Conservation (phyloP, 345 rosid species). For the Acer yangbiense region DNA sequence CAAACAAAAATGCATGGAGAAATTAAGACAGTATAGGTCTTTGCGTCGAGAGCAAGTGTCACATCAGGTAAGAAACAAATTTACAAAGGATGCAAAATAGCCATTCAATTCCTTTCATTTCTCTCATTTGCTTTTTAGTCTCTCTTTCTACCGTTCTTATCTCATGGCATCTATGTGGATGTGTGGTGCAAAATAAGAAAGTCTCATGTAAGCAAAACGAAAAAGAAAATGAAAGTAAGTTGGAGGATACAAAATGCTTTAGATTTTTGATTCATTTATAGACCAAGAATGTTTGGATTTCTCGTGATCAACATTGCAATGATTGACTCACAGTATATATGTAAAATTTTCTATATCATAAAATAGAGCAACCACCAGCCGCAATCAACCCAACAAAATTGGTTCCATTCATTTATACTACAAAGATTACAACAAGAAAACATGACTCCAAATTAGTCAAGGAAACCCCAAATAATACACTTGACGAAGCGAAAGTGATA, state of each 20-base stretch:
- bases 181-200: not conserved
- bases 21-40: not conserved
- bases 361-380: not conserved
- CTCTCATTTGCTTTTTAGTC: not conserved
- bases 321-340: not conserved
- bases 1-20: not conserved
- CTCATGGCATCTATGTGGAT: not conserved
- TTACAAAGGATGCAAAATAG: not conserved
- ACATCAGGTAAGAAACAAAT: slow-evolving; percentile 6
- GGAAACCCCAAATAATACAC: too few species aligned
- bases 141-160: not conserved
- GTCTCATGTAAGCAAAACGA: not conserved
- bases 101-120: slow-evolving; percentile 5
- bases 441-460: too few species aligned
- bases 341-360: not conserved
- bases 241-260: not conserved
- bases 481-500: too few species aligned
- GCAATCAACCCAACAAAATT: slow-evolving; percentile 5
- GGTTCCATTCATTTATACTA: not conserved
- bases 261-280: not conserved
- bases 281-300: not conserved
- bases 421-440: too few species aligned
- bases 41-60: not conserved
- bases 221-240: not conserved
- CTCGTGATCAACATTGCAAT: not conserved